Evolutionary conservation across 768 basidiomycete genomes (phyloP), one percentile per base, ranked within the genome.

Genomic region (Leccinum arenicola): DNA sequence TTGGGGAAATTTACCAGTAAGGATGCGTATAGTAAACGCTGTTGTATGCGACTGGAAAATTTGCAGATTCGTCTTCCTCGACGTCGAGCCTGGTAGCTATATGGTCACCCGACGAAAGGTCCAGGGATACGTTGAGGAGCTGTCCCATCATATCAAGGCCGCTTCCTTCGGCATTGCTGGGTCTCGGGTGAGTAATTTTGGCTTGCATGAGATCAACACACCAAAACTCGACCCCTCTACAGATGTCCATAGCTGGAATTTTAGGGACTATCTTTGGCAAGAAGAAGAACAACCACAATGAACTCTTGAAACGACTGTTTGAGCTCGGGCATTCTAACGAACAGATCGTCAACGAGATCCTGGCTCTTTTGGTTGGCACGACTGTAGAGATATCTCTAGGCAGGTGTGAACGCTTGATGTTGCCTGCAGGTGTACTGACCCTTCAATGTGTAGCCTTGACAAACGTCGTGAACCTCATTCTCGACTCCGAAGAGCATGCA

Each of bases 361-460:
- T 94, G 43, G 89, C 89, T 19, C 73, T 93, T 29, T 77, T 92
- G 75, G 82, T 92, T 57, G 81, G 82, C 33, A 75, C 82, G 11
- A 82, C 84, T 6, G 85, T 86, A 11, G 89, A 92, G 71, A 70
- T 93, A 40, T 83, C 86, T 9, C 79, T 93, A 55, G 83, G 89
- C 85, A 64, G 40, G 78, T 70, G 4, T 33, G 5, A 47, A 19
- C 6, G 11, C 6, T 53, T 25, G 15, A 17, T 36, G 11, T 11
- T 17, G 15, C 14, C 1, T 17, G 12, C 27, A 10, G 21, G n/a
- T 35, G 10, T 49, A 23, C 55, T 61, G 53, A 57, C 35, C 60
- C 27, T 17, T 21, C 21, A 19, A 7, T 57, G 27, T 51, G 53
- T 36, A 89, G 89, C 83, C 1, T 67, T 88, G 56, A 83, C 87